Base-by-base conservation (phyloP, 345 rosid genomes). In the Passiflora organensis region DNA sequence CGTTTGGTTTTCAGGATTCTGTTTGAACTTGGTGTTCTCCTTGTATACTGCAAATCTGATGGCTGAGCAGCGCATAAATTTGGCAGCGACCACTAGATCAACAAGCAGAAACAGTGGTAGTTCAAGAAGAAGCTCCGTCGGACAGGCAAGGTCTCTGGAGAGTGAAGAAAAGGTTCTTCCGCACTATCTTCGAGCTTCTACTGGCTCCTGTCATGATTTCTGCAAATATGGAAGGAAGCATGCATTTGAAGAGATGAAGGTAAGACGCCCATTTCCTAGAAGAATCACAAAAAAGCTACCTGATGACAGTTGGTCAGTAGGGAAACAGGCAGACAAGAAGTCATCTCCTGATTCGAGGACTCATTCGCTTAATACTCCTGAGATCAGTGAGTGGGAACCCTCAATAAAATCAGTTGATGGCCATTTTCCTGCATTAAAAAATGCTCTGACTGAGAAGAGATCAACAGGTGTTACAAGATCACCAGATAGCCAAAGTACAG, bases 181-280 rank as follows among this genome's bases (percentile, higher is more conserved):
- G 43, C 75, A 59, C 58, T 83, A 90, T 54, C 87, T 87, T 50
- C 80, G 80, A 66, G 83, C 89, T 70, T 73, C 91, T 10, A 75
- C 84, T 36, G 87, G 79, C 56, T 90, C 97, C 20, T 83, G 97
- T 73, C 97, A 87, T 59, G 97, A 90, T 72, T 68, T 58, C 37
- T 90, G 97, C 69, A 90, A 90, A 66, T 87, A 69, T 53, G 96
- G 96, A 55, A 74, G 55, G 59, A 75, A 64, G 49, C 77, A 81
- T 52, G 83, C 53, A 54, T 55, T 49, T 22, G 80, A 83, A 69
- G 68, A 70, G 56, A 3, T 2, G 34, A 74, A 80, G 51, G 65
- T 78, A 51, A 72, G 79, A 37, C 58, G 11, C 43, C 67, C 80
- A 16, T 56, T 66, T 44, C 60, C 13, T 14, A 81, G 64, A 66